Evolutionary conservation across 176 grass and related monocot species (phyloP).

Genomic region (Avena atlantica): DNA sequence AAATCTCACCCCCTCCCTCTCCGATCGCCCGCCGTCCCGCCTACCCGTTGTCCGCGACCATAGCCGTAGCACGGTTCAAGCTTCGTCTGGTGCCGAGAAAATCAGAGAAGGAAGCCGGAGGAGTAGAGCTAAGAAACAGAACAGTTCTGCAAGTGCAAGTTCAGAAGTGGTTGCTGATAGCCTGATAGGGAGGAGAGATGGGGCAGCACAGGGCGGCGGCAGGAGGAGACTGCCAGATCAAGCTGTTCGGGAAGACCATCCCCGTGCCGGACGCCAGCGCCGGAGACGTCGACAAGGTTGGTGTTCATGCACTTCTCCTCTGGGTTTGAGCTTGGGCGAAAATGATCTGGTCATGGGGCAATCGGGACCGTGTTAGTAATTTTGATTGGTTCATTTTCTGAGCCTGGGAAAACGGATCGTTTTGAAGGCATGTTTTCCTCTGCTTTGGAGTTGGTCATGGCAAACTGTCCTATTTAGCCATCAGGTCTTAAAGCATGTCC

Average conservation of each 20-base stretch:
- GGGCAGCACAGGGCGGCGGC: conserved; percentile 38
- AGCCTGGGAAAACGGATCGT: background rate
- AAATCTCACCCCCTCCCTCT: background rate
- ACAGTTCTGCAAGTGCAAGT: background rate
- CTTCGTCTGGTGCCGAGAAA: background rate
- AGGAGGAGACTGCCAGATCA: conserved; percentile 60
- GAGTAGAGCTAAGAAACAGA: background rate
- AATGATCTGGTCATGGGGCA: background rate
- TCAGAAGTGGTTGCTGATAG: background rate
- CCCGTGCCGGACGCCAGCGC: conserved; percentile 49
- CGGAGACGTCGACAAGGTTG: conserved; percentile 52
- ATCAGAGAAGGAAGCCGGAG: background rate
- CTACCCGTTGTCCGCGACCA: background rate
- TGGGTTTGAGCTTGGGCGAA: no score
- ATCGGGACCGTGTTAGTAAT: background rate
- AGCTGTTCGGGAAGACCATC: conserved; percentile 88
- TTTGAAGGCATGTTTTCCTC: background rate
- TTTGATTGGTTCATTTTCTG: background rate
- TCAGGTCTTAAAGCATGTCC: background rate
- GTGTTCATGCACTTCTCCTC: background rate
- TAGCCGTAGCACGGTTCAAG: background rate
- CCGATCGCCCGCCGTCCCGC: conserved; percentile 2
- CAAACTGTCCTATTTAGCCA: background rate
- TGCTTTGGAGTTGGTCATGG: conserved; percentile 17
- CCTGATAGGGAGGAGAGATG: conserved; percentile 13